Evolutionary conservation across 305 asterid genomes (phyloP).

Genomic region (Fraxinus angustifolia): DNA sequence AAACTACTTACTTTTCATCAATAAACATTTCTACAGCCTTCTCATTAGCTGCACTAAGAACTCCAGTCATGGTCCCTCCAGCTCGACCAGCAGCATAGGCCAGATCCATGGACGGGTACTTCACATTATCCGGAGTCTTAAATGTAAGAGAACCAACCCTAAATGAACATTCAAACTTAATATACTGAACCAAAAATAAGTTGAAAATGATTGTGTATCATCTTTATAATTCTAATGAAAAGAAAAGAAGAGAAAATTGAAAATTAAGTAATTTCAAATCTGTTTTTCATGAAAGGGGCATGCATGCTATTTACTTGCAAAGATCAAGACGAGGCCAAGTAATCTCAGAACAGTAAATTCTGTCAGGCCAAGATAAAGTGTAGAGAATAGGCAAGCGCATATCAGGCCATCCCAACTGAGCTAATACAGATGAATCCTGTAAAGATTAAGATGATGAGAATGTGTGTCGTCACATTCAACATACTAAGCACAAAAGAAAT

Average conservation of each 20-base stretch:
- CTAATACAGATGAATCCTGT: slow-evolving; percentile 87
- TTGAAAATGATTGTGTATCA: neutral
- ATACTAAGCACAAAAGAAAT: neutral
- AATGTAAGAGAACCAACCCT: slow-evolving; percentile 86
- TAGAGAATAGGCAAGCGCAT: slow-evolving; percentile 96
- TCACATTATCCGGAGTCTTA: slow-evolving; percentile 84
- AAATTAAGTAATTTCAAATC: neutral
- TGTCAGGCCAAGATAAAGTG: slow-evolving; percentile 92
- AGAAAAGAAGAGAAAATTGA: neutral
- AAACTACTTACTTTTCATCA: slow-evolving; percentile 57
- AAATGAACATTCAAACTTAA: slow-evolving; percentile 24
- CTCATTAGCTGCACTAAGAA: slow-evolving; percentile 93
- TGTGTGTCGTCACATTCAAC: neutral
- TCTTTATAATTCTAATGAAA: neutral
- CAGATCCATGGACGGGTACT: slow-evolving; percentile 89
- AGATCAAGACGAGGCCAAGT: slow-evolving; percentile 99
- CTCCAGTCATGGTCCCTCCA: slow-evolving; percentile 98
- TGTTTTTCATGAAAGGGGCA: neutral
- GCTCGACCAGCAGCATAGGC: slow-evolving; percentile 98
- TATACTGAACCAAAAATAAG: neutral
- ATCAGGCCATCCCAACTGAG: slow-evolving; percentile 95
- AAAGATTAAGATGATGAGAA: neutral
- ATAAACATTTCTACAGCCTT: slow-evolving; percentile 92
- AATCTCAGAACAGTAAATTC: slow-evolving; percentile 79
- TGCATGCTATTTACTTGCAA: slow-evolving; percentile 65